Evolutionary conservation across 2,329 filamentous ascomycete species (phyloP), one percentile per base, ranked within the genome.

Genomic region (Sphaerulina populicola): DNA sequence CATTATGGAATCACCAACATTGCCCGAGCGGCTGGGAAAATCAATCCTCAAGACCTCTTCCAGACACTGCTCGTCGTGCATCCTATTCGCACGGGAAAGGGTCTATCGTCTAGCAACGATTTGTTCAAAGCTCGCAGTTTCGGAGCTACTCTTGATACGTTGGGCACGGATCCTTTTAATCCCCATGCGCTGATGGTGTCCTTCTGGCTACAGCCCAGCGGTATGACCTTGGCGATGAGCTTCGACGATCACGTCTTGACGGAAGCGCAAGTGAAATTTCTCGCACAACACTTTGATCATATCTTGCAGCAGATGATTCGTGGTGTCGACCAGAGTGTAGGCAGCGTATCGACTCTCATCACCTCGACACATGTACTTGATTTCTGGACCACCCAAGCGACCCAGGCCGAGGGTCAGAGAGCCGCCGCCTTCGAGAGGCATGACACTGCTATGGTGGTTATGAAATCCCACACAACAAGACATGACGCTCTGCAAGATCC

Each of bases 21-120:
- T 10, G n/a, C 14, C 3, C 31, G 12, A 1, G 15, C 18, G 42
- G 2, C 36, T 21, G 12, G 40, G 21, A 9, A 35, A 37, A 23
- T 18, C 18, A 18, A 18, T 18, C 18, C 18, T 18, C 29, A 38
- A 11, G 29, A 78, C 57, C 73, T 79, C 54, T 72, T 81, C 46
- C 74, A 76, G 15, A 78, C 76, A 1, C 72, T 78, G 7, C 65
- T 81, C 1, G 74, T 80, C 0, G 71, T 81, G 3, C 49, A 51
- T 11, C 42, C 42, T 10, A 30, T 27, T n/a, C 11, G 35, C 4
- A 35, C 35, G 5, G 36, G 43, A 42, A 46, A 46, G 30, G 39
- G 21, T 10, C 15, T 46, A 37, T 23, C 14, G 33, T 15, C 29
- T n/a, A 30, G 41, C 44, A 33, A 41, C 21, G 4, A 6, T 45